Evolutionary conservation across 192 early-diverging fungal species (phyloP).

Genomic region (Mortierella antarctica): DNA sequence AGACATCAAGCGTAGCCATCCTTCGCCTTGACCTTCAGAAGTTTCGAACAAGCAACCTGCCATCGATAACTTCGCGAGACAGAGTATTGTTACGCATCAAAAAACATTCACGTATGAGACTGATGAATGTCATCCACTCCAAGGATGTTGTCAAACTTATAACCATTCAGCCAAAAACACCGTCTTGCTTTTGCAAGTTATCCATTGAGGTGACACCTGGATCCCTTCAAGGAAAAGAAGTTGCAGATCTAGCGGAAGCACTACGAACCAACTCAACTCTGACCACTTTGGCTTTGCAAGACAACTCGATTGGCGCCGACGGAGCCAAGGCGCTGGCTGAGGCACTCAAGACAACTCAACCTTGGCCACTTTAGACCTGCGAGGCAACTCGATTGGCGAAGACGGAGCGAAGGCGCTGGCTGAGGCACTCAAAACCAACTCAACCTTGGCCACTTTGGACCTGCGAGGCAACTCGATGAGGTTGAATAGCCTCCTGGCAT

Average conservation of each 20-base stretch:
- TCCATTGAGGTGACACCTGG: background rate
- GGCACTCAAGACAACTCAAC: constrained; percentile 14
- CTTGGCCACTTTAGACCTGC: too few relatives aligned
- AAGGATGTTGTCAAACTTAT: background rate
- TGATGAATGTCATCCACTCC: background rate
- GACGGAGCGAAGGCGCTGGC: constrained; percentile 2
- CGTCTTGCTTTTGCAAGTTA: background rate
- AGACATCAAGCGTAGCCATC: background rate
- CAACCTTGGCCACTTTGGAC: too few relatives aligned
- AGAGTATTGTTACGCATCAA: background rate
- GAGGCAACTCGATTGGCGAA: too few relatives aligned
- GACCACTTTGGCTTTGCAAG: too few relatives aligned
- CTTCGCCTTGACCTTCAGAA: background rate
- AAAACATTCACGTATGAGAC: background rate
- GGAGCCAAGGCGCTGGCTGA: constrained; percentile 7
- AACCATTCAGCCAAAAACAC: background rate
- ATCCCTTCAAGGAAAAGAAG: background rate
- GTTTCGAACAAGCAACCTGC: background rate
- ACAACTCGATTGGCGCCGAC: too few relatives aligned
- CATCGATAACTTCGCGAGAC: background rate
- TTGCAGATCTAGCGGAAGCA: background rate
- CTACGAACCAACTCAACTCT: background rate
- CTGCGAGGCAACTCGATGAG: too few relatives aligned
- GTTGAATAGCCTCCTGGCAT: too few relatives aligned
- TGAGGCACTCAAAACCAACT: constrained; percentile 10